phyloP scores from a whole-genome alignment of 495 filamentous ascomycete species.

The Parachaetomium inaequale region DNA sequence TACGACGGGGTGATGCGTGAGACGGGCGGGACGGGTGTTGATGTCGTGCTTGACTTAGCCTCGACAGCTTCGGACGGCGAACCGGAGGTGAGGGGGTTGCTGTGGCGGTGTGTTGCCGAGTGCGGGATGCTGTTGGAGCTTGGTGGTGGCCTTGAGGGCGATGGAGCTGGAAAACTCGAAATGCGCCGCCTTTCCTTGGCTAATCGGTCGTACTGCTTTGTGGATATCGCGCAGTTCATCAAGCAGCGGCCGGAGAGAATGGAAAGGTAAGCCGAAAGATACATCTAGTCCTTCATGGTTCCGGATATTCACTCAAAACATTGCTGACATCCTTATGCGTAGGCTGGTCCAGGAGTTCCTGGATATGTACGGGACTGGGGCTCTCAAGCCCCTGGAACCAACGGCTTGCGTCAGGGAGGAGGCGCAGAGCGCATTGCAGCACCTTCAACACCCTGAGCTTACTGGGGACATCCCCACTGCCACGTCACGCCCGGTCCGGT shows the following conservation, averaged over 20 bases:
- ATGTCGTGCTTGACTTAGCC: slow-evolving; percentile 53
- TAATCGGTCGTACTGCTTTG: slow-evolving; percentile 42
- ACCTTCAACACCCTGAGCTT: no score
- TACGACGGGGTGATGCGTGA: slow-evolving; percentile 38
- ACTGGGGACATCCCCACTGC: not conserved
- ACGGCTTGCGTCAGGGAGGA: no score
- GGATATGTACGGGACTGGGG: no score
- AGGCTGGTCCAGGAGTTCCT: no score
- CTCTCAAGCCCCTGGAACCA: no score
- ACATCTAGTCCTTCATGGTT: no score
- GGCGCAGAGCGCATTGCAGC: no score
- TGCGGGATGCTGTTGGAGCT: slow-evolving; percentile 53
- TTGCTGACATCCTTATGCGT: no score
- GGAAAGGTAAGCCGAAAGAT: not conserved
- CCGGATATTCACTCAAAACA: no score
- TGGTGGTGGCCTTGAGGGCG: slow-evolving; percentile 40
- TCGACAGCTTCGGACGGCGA: no score
- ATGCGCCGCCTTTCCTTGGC: slow-evolving; percentile 43
- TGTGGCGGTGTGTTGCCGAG: slow-evolving; percentile 47
- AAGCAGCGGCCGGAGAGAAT: not conserved
- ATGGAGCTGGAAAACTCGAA: slow-evolving; percentile 34
- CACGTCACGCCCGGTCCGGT: slow-evolving; percentile 11
- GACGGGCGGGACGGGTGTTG: slow-evolving; percentile 48
- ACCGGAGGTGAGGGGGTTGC: no score
- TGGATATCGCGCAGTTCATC: slow-evolving; percentile 38